A percentile compares a stretch with the other conserved stretches of the same genome.
These are phyloP conservation scores for Aspergillus novofumigatus DNA, from an alignment of 2,329 filamentous ascomycete genomes.

Conservation along the genomic window DNA sequence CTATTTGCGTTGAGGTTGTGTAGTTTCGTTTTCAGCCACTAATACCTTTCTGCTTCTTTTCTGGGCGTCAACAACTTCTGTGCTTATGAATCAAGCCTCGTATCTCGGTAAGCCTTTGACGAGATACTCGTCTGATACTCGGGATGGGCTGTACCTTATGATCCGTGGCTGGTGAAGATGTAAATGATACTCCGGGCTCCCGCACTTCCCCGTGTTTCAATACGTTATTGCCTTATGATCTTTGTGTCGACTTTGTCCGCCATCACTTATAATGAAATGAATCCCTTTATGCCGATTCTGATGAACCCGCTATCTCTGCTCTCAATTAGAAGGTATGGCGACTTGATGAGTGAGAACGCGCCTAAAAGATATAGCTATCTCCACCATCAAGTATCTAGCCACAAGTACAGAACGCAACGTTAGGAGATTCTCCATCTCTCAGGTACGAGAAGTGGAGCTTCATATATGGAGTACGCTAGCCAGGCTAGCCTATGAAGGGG, in stretches of 20 bases:
- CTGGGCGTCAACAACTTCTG: slow-evolving; percentile 31
- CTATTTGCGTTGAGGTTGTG: slow-evolving; percentile 28
- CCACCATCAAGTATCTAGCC: background rate
- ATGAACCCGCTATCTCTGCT: slow-evolving; percentile 12
- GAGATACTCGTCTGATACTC: slow-evolving; percentile 23
- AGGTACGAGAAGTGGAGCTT: background rate
- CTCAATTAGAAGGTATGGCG: background rate
- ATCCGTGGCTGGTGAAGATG: slow-evolving; percentile 34
- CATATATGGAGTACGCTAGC: background rate
- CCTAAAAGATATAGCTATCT: background rate
- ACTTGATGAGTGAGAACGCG: background rate
- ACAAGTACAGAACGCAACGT: background rate
- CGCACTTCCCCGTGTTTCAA: slow-evolving; percentile 32
- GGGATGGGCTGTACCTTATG: slow-evolving; percentile 22
- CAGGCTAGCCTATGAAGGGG: background rate
- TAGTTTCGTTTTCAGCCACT: slow-evolving; percentile 32
- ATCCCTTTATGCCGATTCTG: background rate
- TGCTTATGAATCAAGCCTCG: slow-evolving; percentile 26
- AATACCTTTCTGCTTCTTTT: slow-evolving; percentile 34
- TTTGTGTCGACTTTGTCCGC: slow-evolving; percentile 6
- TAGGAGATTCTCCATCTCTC: background rate
- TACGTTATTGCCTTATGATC: slow-evolving; percentile 23
- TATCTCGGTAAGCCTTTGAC: slow-evolving; percentile 24
- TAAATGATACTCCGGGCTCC: slow-evolving; percentile 42
- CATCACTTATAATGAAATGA: slow-evolving; percentile 4